Evolutionary conservation across 2,329 filamentous ascomycete species (phyloP).

Genomic region (Colletotrichum filicis): DNA sequence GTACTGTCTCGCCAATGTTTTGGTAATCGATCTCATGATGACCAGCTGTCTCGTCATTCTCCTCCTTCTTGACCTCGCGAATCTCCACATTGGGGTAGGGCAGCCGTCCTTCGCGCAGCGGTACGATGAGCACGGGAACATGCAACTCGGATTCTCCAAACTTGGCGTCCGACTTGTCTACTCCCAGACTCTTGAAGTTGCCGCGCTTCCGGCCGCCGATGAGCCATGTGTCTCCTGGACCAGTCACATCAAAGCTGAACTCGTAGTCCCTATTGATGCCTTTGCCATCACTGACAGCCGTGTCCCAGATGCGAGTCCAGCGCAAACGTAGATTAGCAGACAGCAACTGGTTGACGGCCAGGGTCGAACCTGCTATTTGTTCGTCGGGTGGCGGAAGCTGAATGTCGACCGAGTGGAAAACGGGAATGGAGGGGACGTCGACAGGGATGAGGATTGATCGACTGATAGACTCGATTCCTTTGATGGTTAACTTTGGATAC

Average conservation of each 20-base stretch:
- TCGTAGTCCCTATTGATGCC: slow-evolving; percentile 59
- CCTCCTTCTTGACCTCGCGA: slow-evolving; percentile 62
- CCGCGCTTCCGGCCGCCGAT: slow-evolving; percentile 84
- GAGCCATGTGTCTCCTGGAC: slow-evolving; percentile 82
- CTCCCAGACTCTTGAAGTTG: slow-evolving; percentile 73
- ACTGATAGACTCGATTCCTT: slow-evolving; percentile 42
- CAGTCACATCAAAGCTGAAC: slow-evolving; percentile 86
- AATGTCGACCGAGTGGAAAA: slow-evolving; percentile 84
- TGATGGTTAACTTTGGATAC: slow-evolving; percentile 46
- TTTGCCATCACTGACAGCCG: slow-evolving; percentile 44
- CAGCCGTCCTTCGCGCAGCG: slow-evolving; percentile 81
- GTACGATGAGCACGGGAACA: slow-evolving; percentile 81
- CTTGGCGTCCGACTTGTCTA: slow-evolving; percentile 46
- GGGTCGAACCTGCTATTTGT: slow-evolving; percentile 48
- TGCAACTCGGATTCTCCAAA: slow-evolving; percentile 60
- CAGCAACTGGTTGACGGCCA: slow-evolving; percentile 73
- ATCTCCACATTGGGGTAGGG: slow-evolving; percentile 84
- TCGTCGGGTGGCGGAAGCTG: slow-evolving; percentile 43
- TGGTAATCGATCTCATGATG: slow-evolving; percentile 82
- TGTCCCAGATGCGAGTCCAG: slow-evolving; percentile 74
- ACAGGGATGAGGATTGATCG: slow-evolving; percentile 87
- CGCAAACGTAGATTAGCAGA: slow-evolving; percentile 70
- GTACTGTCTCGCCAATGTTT: slow-evolving; percentile 80
- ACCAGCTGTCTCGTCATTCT: slow-evolving; percentile 35
- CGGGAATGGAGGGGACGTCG: slow-evolving; percentile 83